phyloP scores from a whole-genome alignment of 2,329 filamentous ascomycete species.

The Aquanectria penicillioides region DNA sequence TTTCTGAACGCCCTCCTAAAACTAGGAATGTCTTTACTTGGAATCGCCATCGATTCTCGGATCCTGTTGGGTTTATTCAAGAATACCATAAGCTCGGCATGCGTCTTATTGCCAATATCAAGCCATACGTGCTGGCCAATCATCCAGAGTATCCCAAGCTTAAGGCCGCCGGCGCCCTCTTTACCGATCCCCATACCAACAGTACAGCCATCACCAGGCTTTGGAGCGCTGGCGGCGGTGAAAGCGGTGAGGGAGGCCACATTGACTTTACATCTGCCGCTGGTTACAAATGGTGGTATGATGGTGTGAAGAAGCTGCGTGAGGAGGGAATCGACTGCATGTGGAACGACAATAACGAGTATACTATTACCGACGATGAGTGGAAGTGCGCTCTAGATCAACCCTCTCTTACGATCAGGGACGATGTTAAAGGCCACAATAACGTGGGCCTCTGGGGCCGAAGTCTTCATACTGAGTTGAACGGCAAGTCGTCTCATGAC shows the following conservation, averaged over 20 bases:
- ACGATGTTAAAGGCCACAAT: conserved; percentile 51
- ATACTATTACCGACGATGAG: conserved; percentile 71
- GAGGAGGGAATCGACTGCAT: conserved; percentile 75
- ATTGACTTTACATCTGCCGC: conserved; percentile 77
- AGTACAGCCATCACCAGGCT: conserved; percentile 69
- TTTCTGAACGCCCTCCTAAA: conserved; percentile 73
- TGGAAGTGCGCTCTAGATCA: conserved; percentile 70
- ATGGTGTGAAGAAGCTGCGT: conserved; percentile 71
- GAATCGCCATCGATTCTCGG: conserved; percentile 76
- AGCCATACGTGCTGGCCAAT: conserved; percentile 74
- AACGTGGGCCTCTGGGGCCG: conserved; percentile 76
- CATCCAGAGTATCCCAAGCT: conserved; percentile 75
- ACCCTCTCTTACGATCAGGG: conserved; percentile 48
- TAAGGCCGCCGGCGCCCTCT: conserved; percentile 67
- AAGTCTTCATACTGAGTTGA: conserved; percentile 74
- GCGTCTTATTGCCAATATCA: conserved; percentile 75
- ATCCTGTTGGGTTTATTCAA: conserved; percentile 71
- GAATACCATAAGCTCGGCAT: conserved; percentile 73
- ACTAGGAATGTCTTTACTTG: conserved; percentile 75
- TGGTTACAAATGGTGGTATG: conserved; percentile 77
- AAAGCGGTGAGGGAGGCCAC: conserved; percentile 75
- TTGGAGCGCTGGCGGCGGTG: conserved; percentile 78
- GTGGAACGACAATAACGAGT: conserved; percentile 86
- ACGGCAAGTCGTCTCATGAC: conserved; percentile 76
- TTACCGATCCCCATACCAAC: conserved; percentile 66